Evolutionary conservation across 495 filamentous ascomycete genomes (phyloP), one percentile per base, ranked within the genome.

Genomic region (Aspergillus carlsbadensis): DNA sequence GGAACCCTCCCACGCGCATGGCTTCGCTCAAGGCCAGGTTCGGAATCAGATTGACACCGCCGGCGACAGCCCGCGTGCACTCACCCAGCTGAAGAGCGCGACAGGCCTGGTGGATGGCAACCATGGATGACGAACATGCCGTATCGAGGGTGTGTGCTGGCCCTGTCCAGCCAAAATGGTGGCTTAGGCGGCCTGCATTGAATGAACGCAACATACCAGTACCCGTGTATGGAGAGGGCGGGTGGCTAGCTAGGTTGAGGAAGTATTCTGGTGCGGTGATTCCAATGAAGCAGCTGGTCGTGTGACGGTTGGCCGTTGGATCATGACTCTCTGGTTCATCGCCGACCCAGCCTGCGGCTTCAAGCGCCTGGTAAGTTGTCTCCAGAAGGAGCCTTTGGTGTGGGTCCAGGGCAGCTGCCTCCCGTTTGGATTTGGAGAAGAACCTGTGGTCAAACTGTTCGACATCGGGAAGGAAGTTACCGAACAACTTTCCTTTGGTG

Each of bases 381-480:
- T 83, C 71, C 4, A 84, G 71, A 0, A 78, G 18, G 0, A 75
- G 63, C 1, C 81, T 64, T 36, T 78, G 78, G 54, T 81, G 78
- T 1, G 80, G 82, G 50, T 83, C 82, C 62, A 73, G 78, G 2
- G 68, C 64, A 0, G 61, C 54, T 0, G 69, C 65, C 59, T 85
- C 82, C 2, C 75, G 67, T 0, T 71, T 56, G 26, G 61, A 73
- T 21, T 62, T 70, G 50, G 67, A 70, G 70, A 82, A 86, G 67
- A 84, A 83, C 6, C 61, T 52, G 48, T 78, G 72, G 47, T 86
- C 82, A 24, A 80, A 81, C 2, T 58, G 55, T 40, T 79, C 77
- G n/a, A 36, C 42, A 36, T 72, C 69, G 10, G 58, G 21, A 11
- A 83, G 53, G 49, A 81, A 79, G 41, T 79, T 78, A 6, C 70